Evolutionary conservation across 345 rosid genomes (phyloP), one percentile per base, ranked within the genome.

Genomic region (Citrus cavaleriei): DNA sequence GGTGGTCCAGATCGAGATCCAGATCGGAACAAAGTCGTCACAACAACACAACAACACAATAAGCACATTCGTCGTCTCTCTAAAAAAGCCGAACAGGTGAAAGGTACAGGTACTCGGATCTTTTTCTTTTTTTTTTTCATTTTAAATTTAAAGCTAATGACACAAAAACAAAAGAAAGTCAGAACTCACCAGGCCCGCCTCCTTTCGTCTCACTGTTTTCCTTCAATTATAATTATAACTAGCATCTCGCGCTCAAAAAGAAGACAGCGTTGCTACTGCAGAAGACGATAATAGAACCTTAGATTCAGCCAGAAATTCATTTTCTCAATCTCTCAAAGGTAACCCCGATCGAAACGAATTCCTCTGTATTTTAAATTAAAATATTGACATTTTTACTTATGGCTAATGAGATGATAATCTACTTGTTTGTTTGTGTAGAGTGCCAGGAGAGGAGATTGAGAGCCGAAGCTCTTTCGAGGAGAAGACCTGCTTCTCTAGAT

Each of bases 291-390:
- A 38, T 69, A 88, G 83, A 61, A 85, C 84, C 28, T 70, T 81
- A 55, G 95, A 90, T 83, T 92, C 98, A 51, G 97, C 95, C 8
- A 91, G 98, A 76, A 94, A 85, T 84, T 94, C 98, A 38, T 94
- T 94, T 81, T 92, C 98, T 85, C 84, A 89, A 63, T 94, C 97
- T 76, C 88, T 92, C 77, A 89, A 90, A 94, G 99, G 99, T 94
- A 55, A 55, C 35, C 14, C 30, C 14, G 22, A 7, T 22, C 37
- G 34, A 21, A 68, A 30, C 25, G 59, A 57, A 27, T 12, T 75
- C 24, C 27, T 22, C 27, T 34, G 24, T 34, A 3, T 49, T 72
- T 46, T 64, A 35, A 60, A 27, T 65, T 57, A 24, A 27, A 28
- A 35, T 34, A 13, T 13, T 3, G 13, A 46, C 5, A 16, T 7